Conservation (phyloP, 2,329 filamentous ascomycete species). For the Cercospora sojina region DNA sequence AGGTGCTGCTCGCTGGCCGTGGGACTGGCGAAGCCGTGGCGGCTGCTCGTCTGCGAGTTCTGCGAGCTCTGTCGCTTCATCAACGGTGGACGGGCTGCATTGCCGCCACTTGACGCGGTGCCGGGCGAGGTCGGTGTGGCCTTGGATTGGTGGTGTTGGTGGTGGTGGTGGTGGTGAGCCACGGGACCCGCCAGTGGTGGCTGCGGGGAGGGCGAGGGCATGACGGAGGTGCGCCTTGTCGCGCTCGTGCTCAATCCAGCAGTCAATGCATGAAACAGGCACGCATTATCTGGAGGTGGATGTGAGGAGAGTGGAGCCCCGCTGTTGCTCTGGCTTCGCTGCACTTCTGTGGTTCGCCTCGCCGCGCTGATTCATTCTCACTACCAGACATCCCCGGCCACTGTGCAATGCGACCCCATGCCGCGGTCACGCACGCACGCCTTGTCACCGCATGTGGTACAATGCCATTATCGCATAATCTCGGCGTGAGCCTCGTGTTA, state of each 20-base stretch:
- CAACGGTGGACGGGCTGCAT: slow-evolving; percentile 28
- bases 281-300: background rate
- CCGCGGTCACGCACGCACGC: background rate
- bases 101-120: slow-evolving; percentile 12
- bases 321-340: background rate
- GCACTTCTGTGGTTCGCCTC: background rate
- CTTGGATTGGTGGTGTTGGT: slow-evolving; percentile 2
- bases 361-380: background rate
- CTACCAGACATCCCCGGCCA: background rate
- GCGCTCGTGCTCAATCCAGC: slow-evolving; percentile 1
- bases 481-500: slow-evolving; percentile 7
- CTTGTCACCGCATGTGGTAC: background rate
- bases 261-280: slow-evolving; percentile 3
- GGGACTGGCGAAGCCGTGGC: slow-evolving; percentile 28
- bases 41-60: slow-evolving; percentile 26
- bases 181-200: background rate
- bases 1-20: slow-evolving; percentile 29
- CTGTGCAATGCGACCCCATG: background rate
- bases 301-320: slow-evolving; percentile 1
- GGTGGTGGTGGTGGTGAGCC: background rate
- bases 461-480: slow-evolving; percentile 5
- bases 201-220: slow-evolving; percentile 7
- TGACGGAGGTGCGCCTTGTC: slow-evolving; percentile 7
- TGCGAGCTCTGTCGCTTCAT: slow-evolving; percentile 36
- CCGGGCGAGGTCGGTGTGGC: slow-evolving; percentile 4